Base-by-base conservation (phyloP, 176 grass and related monocot genomes). In the Carex myosuroides region DNA sequence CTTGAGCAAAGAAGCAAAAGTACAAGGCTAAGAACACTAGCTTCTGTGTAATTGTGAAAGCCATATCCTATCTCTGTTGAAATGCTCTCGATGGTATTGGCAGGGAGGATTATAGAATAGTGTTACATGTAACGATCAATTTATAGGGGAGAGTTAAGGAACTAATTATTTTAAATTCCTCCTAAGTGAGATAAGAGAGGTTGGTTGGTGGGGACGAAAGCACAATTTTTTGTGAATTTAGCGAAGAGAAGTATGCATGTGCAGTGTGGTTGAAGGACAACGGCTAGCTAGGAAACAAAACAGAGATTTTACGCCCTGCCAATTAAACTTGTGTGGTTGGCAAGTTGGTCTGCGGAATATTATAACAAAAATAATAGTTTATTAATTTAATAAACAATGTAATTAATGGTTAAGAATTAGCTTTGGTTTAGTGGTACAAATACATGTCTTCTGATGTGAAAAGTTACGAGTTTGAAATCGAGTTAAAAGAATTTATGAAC, bases 241-340 rank as follows among this genome's bases (percentile, higher is more conserved):
- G 17, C 5, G 14, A 42, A 73, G 18, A 21, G 26, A 74, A 53
- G 20, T 16, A 42, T 30, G 53, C 77, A 80, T 52, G 79, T 48
- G 79, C 58, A 10, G 79, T 41, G 79, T 30, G 79, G 79, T 52
- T 53, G 20, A 33, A 77, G 50, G 13, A 55, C 60, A 83, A 83
- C 60, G 80, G 60, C 80, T 26, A 26, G 26, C 26, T 53, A 82
- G 44, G 56, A 82, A 82, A 82, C 61, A 82, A 82, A 67, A 30
- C 53, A 50, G 61, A 81, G 58, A 81, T 81, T 81, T 81, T 81
- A 64, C 59, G 79, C 56, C 12, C 59, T 44, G 79, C 79, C 42
- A 66, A 39, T 39, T 39, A 39, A 82, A 67, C 7, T 82, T 82
- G n/a, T 67, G 5, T 66, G 62, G 8, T 82, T 26, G 60, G 41